Evolutionary conservation across 495 filamentous ascomycete genomes (phyloP).

Genomic region (Xylaria bambusicola): DNA sequence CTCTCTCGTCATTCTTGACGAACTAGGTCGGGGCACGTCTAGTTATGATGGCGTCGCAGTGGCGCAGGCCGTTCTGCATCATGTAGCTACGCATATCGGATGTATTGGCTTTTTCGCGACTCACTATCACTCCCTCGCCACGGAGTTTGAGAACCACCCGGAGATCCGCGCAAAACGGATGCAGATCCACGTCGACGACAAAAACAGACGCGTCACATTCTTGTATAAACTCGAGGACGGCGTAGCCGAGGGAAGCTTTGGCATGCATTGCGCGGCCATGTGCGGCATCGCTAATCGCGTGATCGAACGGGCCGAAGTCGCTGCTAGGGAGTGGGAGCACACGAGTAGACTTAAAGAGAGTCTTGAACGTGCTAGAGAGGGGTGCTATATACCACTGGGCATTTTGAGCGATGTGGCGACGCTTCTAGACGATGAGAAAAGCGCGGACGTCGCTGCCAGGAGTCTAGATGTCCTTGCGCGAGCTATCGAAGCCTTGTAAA

Average conservation of each 20-base stretch:
- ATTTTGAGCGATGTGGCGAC: constrained; percentile 90
- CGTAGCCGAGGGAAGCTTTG: constrained; percentile 95
- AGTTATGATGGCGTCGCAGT: constrained; percentile 96
- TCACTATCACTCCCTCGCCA: constrained; percentile 92
- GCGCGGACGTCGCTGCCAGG: constrained; percentile 47
- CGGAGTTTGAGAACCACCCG: constrained; percentile 85
- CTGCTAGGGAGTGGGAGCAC: constrained; percentile 95
- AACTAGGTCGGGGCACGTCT: constrained; percentile 91
- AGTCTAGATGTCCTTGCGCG: constrained; percentile 70
- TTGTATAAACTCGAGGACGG: constrained; percentile 93
- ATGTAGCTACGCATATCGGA: constrained; percentile 89
- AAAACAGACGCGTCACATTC: constrained; percentile 80
- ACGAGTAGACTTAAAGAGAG: constrained; percentile 87
- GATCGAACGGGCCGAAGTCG: constrained; percentile 81
- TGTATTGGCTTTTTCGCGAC: constrained; percentile 97
- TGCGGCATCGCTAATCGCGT: constrained; percentile 87
- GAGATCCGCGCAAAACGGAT: constrained; percentile 85
- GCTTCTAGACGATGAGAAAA: constrained; percentile 63
- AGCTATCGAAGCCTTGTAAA: constrained; percentile 76
- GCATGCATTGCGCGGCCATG: constrained; percentile 99
- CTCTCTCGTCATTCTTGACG: constrained; percentile 95
- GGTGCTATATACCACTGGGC: constrained; percentile 80
- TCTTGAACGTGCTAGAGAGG: constrained; percentile 73
- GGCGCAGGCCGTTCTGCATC: constrained; percentile 93
- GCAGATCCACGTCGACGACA: constrained; percentile 93